Conservation (phyloP, 208 protist species). For the Trypanosomatidae sp. region DNA sequence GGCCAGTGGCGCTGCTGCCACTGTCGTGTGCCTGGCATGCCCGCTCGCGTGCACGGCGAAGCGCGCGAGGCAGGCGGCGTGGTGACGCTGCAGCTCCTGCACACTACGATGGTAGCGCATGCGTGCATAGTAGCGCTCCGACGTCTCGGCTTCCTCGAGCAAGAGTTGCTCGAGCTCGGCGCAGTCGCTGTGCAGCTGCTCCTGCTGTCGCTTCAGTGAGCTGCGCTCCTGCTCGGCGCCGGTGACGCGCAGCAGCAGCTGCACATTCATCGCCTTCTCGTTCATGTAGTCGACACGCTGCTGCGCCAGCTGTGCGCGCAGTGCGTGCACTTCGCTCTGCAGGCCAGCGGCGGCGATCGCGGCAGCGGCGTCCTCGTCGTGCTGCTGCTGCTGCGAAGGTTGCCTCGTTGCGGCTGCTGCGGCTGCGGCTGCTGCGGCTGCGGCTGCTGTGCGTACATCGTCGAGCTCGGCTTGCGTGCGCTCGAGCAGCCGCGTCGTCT, state of each 20-base stretch:
- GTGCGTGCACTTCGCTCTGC: background rate
- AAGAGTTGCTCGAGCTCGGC: slow-evolving; percentile 53
- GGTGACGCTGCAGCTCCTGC: slow-evolving; percentile 13
- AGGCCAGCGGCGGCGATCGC: background rate
- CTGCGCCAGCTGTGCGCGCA: slow-evolving; percentile 23
- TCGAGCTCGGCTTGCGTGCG: slow-evolving; percentile 27
- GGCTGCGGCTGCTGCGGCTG: background rate
- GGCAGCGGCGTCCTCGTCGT: background rate
- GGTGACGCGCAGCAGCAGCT: slow-evolving; percentile 48
- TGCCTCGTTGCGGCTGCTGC: too few species aligned
- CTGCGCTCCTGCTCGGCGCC: slow-evolving; percentile 31
- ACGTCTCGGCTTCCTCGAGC: slow-evolving; percentile 61
- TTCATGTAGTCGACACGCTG: slow-evolving; percentile 36
- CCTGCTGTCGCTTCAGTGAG: slow-evolving; percentile 12
- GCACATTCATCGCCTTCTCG: slow-evolving; percentile 64
- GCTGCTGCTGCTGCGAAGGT: too few species aligned
- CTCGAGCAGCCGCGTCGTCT: slow-evolving; percentile 25
- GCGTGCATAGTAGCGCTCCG: slow-evolving; percentile 50
- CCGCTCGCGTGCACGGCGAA: too few species aligned
- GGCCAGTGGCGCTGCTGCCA: slow-evolving; percentile 4
- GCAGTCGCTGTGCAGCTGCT: slow-evolving; percentile 16
- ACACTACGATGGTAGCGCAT: slow-evolving; percentile 35
- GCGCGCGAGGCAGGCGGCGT: too few species aligned
- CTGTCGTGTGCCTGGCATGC: too few species aligned
- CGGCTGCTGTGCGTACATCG: slow-evolving; percentile 8